Base-by-base conservation (phyloP, 2,329 filamentous ascomycete genomes). In the Escovopsis sp. region DNA sequence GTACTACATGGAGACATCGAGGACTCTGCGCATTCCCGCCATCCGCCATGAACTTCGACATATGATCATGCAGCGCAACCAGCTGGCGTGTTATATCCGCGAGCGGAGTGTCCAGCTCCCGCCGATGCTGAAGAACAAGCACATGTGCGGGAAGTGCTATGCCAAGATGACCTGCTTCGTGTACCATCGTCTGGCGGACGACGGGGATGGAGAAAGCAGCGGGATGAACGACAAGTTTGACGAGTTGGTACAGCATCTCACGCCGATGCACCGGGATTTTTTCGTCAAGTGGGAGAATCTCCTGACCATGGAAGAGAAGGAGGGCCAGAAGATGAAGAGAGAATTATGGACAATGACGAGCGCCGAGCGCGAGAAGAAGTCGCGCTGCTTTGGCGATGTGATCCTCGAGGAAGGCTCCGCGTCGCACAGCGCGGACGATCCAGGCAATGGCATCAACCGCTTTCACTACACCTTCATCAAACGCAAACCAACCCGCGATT, bases 311-410 rank as follows among this genome's bases (percentile, higher is more conserved):
- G 91, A 98, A 64, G 91, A 98, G 58, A 85, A 81, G 51, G 87
- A 94, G 53, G 78, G 83, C 55, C 81, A 91, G 56, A 93, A 84
- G 53, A 81, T 87, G 48, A 79, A 87, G 47, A 73, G 87, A 49
- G 91, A 98, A 57, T 67, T 98, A 2, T 98, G 91, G 91, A 95
- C 88, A 0, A 93, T 98, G 84, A 65, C 88, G 16, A 95, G 91
- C 57, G 70, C 67, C 1, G 86, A 96, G 57, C 80, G 91, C 37
- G 87, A 98, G 59, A 84, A 82, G 53, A 70, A 89, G 9, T 88
- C 88, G 2, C 76, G 89, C 42, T 96, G 91, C 58, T 96, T 96
- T 58, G 77, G 84, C 9, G 81, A 89, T 51, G 79, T 98, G 14
- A 70, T 91, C 31, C 81, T 98, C 48, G 79, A 89, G 49, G 78